phyloP scores from a whole-genome alignment of 495 filamentous ascomycete genomes.

The Neurospora sp. region DNA sequence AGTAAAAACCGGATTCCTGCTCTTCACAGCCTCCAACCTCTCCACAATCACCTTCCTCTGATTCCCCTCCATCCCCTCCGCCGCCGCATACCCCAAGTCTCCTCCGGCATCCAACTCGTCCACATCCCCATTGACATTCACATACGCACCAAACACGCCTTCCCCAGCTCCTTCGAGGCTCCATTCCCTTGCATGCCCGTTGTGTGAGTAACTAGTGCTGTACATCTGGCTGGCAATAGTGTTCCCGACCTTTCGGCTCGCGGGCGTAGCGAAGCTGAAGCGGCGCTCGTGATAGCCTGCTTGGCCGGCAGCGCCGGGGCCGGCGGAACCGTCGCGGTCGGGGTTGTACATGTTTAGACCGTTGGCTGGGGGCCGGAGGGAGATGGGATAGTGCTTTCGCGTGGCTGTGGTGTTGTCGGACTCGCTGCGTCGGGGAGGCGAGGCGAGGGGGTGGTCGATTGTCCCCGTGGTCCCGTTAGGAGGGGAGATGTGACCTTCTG shows the following conservation, averaged over 20 bases:
- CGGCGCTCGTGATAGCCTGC: slow-evolving; percentile 22
- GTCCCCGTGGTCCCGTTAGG: slow-evolving; percentile 1
- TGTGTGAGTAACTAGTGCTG: slow-evolving; percentile 6
- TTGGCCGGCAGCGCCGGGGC: slow-evolving; percentile 3
- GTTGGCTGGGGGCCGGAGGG: background rate
- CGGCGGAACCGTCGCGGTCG: slow-evolving; percentile 10
- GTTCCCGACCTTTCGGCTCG: slow-evolving; percentile 24
- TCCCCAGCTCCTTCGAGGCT: background rate
- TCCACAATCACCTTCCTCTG: slow-evolving; percentile 93
- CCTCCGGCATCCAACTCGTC: slow-evolving; percentile 59
- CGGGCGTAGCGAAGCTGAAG: slow-evolving; percentile 31
- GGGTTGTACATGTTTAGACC: slow-evolving; percentile 32
- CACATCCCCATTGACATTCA: slow-evolving; percentile 53
- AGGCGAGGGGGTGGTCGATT: background rate
- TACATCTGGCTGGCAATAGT: slow-evolving; percentile 37
- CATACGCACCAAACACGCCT: background rate
- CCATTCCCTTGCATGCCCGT: background rate
- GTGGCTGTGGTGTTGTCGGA: background rate
- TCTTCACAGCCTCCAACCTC: slow-evolving; percentile 87
- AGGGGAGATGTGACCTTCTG: background rate
- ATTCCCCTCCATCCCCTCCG: slow-evolving; percentile 83
- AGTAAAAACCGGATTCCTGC: slow-evolving; percentile 89
- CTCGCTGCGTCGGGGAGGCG: background rate
- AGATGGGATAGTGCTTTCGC: background rate
- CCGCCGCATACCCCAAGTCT: slow-evolving; percentile 87